Evolutionary conservation across 2,329 filamentous ascomycete species (phyloP).

Genomic region (Hypoxylon sp.): DNA sequence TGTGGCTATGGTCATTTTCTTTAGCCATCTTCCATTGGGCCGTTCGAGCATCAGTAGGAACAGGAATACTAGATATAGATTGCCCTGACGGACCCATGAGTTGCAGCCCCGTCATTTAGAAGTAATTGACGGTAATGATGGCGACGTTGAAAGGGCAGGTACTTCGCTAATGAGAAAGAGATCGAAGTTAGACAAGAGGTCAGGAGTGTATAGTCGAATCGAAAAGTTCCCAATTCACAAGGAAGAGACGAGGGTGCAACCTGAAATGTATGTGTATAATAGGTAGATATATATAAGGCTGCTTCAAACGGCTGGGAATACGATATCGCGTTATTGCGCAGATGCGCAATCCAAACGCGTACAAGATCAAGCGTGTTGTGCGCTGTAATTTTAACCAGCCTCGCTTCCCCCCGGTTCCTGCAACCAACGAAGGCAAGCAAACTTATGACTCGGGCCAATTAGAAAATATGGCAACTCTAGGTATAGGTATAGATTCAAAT

Average conservation of each 20-base stretch:
- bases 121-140: neutral
- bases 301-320: conserved; percentile 3
- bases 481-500: conserved; percentile 6
- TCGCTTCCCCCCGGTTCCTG: conserved; percentile 18
- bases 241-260: neutral
- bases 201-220: neutral
- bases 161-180: neutral
- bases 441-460: conserved; percentile 2
- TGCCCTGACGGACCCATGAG: neutral
- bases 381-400: conserved; percentile 3
- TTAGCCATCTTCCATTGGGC: conserved; percentile 14
- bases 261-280: conserved; percentile 7
- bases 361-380: conserved; percentile 3
- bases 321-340: conserved; percentile 31
- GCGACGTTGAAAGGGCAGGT: neutral
- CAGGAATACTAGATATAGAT: conserved; percentile 6
- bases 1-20: neutral
- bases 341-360: conserved; percentile 28
- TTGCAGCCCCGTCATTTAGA: neutral
- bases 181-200: conserved; percentile 1
- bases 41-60: neutral
- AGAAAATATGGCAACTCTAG: neutral
- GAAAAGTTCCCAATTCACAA: neutral
- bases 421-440: neutral
- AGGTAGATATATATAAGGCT: neutral